Evolutionary conservation across 1,139 yeast species (phyloP), one percentile per base, ranked within the genome.

Genomic region (Scheffersomyces titani): DNA sequence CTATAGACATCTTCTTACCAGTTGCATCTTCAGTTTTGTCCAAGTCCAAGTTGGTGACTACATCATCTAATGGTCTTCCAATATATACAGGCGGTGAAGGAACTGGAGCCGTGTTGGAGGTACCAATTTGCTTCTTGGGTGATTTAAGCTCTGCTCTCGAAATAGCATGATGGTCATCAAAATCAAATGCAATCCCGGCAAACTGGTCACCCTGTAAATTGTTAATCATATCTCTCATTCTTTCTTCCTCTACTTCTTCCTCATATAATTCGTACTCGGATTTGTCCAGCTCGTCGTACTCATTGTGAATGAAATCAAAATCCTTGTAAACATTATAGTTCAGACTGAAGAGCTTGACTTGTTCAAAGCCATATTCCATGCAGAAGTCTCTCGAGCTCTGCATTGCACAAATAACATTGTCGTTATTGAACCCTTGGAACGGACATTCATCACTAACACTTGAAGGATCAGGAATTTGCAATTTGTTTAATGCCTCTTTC

Each of bases 341-440:
- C 22, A 19, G 24, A 46, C 20, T 20, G 24, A 46, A 46, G 22
- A 19, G 20, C 24, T 46, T 20, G 49, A 13, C 56, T 44, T 65
- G 62, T 45, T 57, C 59, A 49, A 55, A 49, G 19, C 73, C 75
- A 51, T 69, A 71, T 0, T 40, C 59, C 3, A 55, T 51, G 60
- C 80, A 75, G 57, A 70, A 74, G 16, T 65, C 55, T 5, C 54
- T 52, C 1, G 78, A 73, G 1, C 58, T 63, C 16, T 64, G 57
- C 52, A 75, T 55, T 1, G 78, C 79, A 65, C 80, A 76, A 1
- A 61, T 63, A 6, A 75, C 66, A 55, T 72, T 73, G 54, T 74
- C 75, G 53, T 74, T 68, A 50, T 68, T 71, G 59, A 55, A 70
- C 0, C 76, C 76, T 9, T 56, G 48, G 6, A 54, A 51, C 5